Evolutionary conservation across 2,329 filamentous ascomycete genomes (phyloP), one percentile per base, ranked within the genome.

Genomic region (Magnaporthiopsis incrustans): DNA sequence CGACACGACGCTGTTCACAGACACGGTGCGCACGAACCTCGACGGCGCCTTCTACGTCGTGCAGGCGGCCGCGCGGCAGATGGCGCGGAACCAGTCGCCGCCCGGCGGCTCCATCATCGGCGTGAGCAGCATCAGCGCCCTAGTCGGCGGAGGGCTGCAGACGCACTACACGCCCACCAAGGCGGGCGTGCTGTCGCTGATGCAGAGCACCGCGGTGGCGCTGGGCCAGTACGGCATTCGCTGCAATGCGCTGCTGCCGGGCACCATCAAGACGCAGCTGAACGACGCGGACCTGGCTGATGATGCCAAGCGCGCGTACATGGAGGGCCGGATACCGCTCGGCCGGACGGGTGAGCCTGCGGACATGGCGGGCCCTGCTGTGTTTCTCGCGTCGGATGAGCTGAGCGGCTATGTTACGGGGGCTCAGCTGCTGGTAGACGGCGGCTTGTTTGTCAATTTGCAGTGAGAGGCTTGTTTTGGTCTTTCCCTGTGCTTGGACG

Each of bases 41-140:
- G 87, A 89, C 69, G 92, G 92, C 59, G 90, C 92, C n/a, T 96
- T 96, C 78, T 93, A 92, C 78, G 83, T 90, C 50, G 88, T 90
- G 27, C 92, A 96, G 79, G 90, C 92, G 0, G 92, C 91, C 2
- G 92, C 91, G 1, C 84, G 88, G 3, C 91, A 95, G 73, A 95
- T 97, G 89, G 87, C 89, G 0, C 77, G 76, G 44, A 68, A 73
- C 35, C 82, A 90, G 70, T 78, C 80, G 2, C 85, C 87, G 0
- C 75, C 84, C 0, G 91, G 92, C 22, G 92, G 92, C 44, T 88
- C 85, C 70, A 95, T 97, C 71, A 94, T 70, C 61, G 68, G 67
- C 64, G 61, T 70, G 64, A 68, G 67, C 67, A 67, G 65, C 61
- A 87, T 87, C 69, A 82, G 78, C 15, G 85, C 85, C 0, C 79